Conservation (phyloP, 208 protist species). For the Trypanosoma brucei region DNA sequence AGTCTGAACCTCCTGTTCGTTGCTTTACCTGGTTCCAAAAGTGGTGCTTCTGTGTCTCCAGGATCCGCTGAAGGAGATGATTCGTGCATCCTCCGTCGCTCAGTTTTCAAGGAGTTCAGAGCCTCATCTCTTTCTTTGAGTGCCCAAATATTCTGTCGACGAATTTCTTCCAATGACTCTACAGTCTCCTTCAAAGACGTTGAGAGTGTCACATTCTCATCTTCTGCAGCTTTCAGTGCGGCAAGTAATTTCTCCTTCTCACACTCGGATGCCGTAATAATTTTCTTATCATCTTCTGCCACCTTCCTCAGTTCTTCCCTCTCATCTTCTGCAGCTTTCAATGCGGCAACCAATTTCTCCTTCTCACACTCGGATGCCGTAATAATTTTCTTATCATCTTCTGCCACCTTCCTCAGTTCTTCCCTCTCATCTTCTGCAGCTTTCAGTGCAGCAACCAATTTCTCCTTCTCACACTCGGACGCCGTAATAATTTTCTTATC, state of each 20-base stretch:
- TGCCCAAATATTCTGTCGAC: background rate
- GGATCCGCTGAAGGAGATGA: background rate
- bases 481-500: conserved; percentile 6
- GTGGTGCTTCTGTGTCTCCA: background rate
- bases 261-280: background rate
- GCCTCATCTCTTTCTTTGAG: background rate
- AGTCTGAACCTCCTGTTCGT: background rate
- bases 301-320: conserved; percentile 4
- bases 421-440: conserved; percentile 12
- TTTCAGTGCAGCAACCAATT: background rate
- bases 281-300: background rate
- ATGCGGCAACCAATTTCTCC: background rate
- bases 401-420: background rate
- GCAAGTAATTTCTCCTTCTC: background rate
- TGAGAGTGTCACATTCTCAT: background rate
- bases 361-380: background rate
- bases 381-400: background rate
- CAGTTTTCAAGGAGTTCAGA: conserved; percentile 1
- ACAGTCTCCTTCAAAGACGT: too few species aligned
- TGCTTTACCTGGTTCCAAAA: background rate
- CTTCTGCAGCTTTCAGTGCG: conserved; percentile 4
- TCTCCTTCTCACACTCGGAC: conserved; percentile 11
- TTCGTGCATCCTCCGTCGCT: background rate
- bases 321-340: conserved; percentile 13
- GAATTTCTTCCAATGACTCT: background rate